Conservation (phyloP, 2,329 filamentous ascomycete species). For the Alternaria sp. region DNA sequence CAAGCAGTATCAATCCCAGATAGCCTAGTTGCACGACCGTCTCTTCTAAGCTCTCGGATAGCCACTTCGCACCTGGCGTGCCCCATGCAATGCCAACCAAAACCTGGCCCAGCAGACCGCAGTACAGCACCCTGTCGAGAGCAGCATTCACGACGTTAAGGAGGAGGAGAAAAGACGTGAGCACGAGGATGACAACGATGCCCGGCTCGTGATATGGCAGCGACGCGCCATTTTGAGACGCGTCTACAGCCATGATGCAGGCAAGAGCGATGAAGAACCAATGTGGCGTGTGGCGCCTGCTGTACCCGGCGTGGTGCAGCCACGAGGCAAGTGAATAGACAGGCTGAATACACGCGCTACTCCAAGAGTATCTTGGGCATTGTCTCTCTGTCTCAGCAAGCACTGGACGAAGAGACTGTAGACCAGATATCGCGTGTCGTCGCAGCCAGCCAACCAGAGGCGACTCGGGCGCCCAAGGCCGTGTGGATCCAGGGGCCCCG, state of each 20-base stretch:
- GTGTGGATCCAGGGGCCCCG: slow-evolving; percentile 22
- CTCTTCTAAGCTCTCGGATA: slow-evolving; percentile 60
- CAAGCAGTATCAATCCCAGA: slow-evolving; percentile 72
- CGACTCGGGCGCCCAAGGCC: neutral
- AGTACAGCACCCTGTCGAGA: slow-evolving; percentile 68
- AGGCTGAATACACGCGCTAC: slow-evolving; percentile 4
- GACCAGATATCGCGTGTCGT: slow-evolving; percentile 3
- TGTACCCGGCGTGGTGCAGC: slow-evolving; percentile 8
- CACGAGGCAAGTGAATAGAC: slow-evolving; percentile 12
- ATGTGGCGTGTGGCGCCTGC: slow-evolving; percentile 9
- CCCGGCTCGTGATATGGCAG: slow-evolving; percentile 68
- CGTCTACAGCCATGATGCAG: slow-evolving; percentile 30
- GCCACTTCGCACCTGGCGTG: slow-evolving; percentile 67
- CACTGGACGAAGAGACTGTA: slow-evolving; percentile 11
- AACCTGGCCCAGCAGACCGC: slow-evolving; percentile 75
- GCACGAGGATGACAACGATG: slow-evolving; percentile 65
- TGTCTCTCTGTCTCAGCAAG: slow-evolving; percentile 4
- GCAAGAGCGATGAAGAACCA: slow-evolving; percentile 18
- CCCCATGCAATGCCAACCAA: slow-evolving; percentile 75
- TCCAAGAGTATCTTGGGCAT: neutral
- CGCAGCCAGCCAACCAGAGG: slow-evolving; percentile 16
- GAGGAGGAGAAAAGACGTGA: slow-evolving; percentile 67
- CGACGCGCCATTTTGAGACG: slow-evolving; percentile 30
- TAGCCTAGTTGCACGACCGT: slow-evolving; percentile 72
- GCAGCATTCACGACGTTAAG: slow-evolving; percentile 65